Base-by-base conservation (phyloP, 495 filamentous ascomycete genomes). In the Rhypophila decipiens region DNA sequence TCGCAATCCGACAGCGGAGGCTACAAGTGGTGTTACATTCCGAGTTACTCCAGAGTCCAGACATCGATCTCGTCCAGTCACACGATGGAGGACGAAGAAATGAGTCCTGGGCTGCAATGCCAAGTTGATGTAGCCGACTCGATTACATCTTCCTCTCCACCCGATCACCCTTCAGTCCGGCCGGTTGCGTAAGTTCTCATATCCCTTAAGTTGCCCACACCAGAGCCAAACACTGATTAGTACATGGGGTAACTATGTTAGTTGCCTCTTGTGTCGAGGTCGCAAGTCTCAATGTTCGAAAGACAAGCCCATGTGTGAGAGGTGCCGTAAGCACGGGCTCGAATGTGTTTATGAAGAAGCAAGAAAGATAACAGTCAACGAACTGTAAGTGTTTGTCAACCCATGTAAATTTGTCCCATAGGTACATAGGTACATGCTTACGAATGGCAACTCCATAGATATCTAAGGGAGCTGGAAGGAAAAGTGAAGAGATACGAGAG, bases 241-340 rank as follows among this genome's bases (percentile, higher is more conserved):
- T 4, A 42, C 17, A 8, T 19, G 8, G 3, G 38, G 1, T 7
- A 23, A 12, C 17, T 13, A 17, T 1, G 20, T 27, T 24, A 61
- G 59, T 0, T 61, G 59, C 36, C 50, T 54, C 2, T 50, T 48
- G 1, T 61, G 59, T 42, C 52, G 59, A 3, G 36, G 44, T 11
- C 44, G 59, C 7, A 47, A 49, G 18, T 54, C 55, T 0, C 54
- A 40, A 10, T 61, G 59, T 41, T 49, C 52, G 27, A 59, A 53
- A 22, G 53, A 58, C 2, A 51, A 47, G 27, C 59, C 59, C 5
- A 46, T 33, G 20, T 61, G 59, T 42, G 33, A 36, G 15, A 42
- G 50, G 19, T 61, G 59, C 17, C 55, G 50, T 2, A 46, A 46
- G 21, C 34, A 46, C 19, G 31, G 24, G 4, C 29, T 47, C 15